phyloP scores from a whole-genome alignment of 1,284 basidiomycete species.

The Malassezia globosa region DNA sequence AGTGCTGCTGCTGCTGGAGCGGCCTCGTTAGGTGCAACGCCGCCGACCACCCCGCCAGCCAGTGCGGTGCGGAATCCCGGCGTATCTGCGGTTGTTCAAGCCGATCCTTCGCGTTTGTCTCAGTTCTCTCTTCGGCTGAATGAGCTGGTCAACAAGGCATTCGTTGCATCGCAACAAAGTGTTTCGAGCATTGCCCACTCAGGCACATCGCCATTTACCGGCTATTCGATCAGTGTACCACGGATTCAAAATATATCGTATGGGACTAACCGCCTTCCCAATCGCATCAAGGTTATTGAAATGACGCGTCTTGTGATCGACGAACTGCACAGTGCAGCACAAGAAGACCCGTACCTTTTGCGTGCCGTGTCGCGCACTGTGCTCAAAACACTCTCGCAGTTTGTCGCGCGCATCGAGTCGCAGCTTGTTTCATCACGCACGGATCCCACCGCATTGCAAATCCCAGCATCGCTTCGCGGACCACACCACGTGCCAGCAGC shows the following conservation, averaged over 20 bases:
- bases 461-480: conserved; percentile 33
- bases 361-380: conserved; percentile 40
- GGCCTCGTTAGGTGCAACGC: not conserved
- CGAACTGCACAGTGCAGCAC: conserved; percentile 35
- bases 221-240: conserved; percentile 16
- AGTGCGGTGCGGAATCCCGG: not conserved
- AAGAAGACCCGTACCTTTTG: conserved; percentile 38
- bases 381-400: conserved; percentile 43
- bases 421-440: conserved; percentile 33
- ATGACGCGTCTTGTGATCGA: conserved; percentile 34
- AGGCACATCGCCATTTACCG: conserved; percentile 12
- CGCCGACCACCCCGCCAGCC: conserved; percentile 1
- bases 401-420: conserved; percentile 41
- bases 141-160: conserved; percentile 44
- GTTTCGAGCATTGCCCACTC: not conserved
- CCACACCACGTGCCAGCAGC: conserved; percentile 28
- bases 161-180: conserved; percentile 20
- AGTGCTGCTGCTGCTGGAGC: not conserved
- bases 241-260: conserved; percentile 32
- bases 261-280: conserved; percentile 33
- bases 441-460: conserved; percentile 26
- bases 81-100: not conserved
- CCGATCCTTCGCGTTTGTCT: conserved; percentile 36
- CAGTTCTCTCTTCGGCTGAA: conserved; percentile 38
- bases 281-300: conserved; percentile 32